Percentiles rank a stretch among this genome's conserved stretches.
These are phyloP conservation scores for Stereum hirsutum DNA, from an alignment of 1,284 basidiomycete genomes.

Conservation along the genomic window DNA sequence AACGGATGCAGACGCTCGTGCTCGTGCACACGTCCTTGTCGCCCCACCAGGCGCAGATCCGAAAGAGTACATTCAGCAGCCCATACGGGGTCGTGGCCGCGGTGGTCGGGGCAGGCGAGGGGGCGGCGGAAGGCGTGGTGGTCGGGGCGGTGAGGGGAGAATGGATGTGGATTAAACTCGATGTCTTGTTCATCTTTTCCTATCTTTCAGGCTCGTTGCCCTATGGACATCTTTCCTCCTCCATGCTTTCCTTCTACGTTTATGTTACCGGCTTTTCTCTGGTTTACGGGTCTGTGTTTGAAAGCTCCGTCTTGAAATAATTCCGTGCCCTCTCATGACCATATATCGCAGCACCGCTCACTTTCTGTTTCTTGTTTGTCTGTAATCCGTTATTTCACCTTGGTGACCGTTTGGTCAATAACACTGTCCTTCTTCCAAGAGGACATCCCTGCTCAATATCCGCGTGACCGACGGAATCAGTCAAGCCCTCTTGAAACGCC, in stretches of 20 bases:
- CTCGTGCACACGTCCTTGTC: slow-evolving; percentile 59
- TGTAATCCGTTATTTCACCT: too few species aligned
- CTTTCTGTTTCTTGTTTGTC: too few species aligned
- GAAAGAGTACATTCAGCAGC: slow-evolving; percentile 37
- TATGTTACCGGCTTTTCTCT: neutral
- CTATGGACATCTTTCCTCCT: neutral
- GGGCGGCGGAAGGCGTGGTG: slow-evolving; percentile 22
- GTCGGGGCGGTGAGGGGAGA: slow-evolving; percentile 18
- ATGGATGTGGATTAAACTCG: slow-evolving; percentile 27
- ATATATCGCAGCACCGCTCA: neutral
- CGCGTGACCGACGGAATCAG: too few species aligned
- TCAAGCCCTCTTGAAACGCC: too few species aligned
- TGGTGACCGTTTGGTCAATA: too few species aligned
- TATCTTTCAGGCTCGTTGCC: neutral
- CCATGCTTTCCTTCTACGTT: neutral
- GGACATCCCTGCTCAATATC: too few species aligned
- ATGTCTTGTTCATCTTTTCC: neutral
- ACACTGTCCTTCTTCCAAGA: too few species aligned
- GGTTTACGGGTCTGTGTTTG: neutral
- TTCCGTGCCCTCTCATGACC: neutral
- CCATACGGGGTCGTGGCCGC: slow-evolving; percentile 19
- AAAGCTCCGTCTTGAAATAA: neutral
- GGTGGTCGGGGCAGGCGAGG: slow-evolving; percentile 17
- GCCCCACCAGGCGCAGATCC: slow-evolving; percentile 62
- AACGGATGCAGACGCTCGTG: slow-evolving; percentile 36